Evolutionary conservation across 192 early-diverging fungal genomes (phyloP).

Genomic region (Podila epicladia): DNA sequence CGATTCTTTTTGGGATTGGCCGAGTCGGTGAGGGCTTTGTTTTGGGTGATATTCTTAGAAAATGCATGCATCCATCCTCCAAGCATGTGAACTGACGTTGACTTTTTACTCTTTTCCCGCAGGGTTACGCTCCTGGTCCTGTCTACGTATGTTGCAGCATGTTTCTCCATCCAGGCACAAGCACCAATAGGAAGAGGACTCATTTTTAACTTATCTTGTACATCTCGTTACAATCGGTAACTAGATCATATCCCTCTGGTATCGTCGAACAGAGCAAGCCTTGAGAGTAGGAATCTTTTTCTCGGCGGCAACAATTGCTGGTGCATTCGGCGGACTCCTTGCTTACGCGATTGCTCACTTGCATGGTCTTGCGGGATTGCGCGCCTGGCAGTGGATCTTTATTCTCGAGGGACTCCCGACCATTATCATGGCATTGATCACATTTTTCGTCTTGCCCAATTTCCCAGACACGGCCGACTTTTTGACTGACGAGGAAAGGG

Average conservation of each 20-base stretch:
- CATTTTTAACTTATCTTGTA: conserved; percentile 39
- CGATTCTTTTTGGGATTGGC: conserved; percentile 64
- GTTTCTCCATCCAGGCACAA: not conserved
- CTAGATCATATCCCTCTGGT: conserved; percentile 56
- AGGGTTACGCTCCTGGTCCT: conserved; percentile 6
- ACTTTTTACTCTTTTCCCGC: not conserved
- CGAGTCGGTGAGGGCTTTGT: conserved; percentile 41
- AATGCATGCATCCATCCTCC: not conserved
- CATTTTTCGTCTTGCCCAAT: conserved; percentile 52
- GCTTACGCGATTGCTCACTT: conserved; percentile 65
- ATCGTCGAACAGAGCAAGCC: conserved; percentile 57
- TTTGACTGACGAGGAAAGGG: conserved; percentile 46
- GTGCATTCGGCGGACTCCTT: conserved; percentile 65
- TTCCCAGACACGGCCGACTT: conserved; percentile 54
- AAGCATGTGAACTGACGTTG: not conserved
- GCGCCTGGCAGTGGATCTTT: conserved; percentile 67
- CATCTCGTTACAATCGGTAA: conserved; percentile 15
- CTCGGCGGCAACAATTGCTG: conserved; percentile 52
- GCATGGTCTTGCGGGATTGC: conserved; percentile 49
- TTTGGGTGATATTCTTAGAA: not conserved
- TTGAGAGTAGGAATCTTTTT: conserved; percentile 60
- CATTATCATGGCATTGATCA: conserved; percentile 14
- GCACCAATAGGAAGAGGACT: not conserved
- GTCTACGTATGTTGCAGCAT: not conserved
- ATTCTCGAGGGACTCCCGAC: conserved; percentile 64